Evolutionary conservation across 2,329 filamentous ascomycete genomes (phyloP), one percentile per base, ranked within the genome.

Genomic region (Scytalidium sp.): DNA sequence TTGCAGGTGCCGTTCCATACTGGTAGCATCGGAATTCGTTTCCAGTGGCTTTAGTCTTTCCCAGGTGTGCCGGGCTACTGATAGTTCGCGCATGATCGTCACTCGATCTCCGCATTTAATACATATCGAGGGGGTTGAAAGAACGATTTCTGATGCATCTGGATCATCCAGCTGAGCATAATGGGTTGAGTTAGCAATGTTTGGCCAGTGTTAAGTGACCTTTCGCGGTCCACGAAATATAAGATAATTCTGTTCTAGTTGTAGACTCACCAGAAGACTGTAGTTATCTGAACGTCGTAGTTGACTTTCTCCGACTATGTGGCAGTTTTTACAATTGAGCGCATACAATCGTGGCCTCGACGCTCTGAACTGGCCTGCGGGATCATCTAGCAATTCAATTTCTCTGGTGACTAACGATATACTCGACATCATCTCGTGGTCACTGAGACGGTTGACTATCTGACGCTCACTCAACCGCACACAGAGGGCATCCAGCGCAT

Each of bases 401-500:
- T 62, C 67, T 46, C 58, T 61, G 17, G 64, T 64, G 6, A 70
- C 62, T 47, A 66, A 62, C 11, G 68, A 66, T 36, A 72, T 61
- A 21, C 57, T 65, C 52, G 66, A 63, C 50, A 66, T 64, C 53
- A 67, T 54, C 39, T 70, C 68, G 43, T 64, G 56, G 55, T 73
- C 70, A 49, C 70, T 72, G n/a, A 69, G 58, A n/a, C 70, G 64
- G 45, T 68, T 63, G 25, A 70, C 55, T 2, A 67, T 50, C 50
- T 69, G 67, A 13, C 69, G 62, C 22, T 69, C 62, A 22, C 46
- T 59, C 6, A 72, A 60, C 41, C 58, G 66, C 13, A 57, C 49
- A 42, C 64, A 66, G 23, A 73, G 59, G 5, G 57, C 51, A 57
- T 71, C 66, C 29, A 72, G 54, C 0, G 69, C 68, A 50, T 71